Conservation (phyloP, 179 eudicot species). For the Beta macrorhiza region DNA sequence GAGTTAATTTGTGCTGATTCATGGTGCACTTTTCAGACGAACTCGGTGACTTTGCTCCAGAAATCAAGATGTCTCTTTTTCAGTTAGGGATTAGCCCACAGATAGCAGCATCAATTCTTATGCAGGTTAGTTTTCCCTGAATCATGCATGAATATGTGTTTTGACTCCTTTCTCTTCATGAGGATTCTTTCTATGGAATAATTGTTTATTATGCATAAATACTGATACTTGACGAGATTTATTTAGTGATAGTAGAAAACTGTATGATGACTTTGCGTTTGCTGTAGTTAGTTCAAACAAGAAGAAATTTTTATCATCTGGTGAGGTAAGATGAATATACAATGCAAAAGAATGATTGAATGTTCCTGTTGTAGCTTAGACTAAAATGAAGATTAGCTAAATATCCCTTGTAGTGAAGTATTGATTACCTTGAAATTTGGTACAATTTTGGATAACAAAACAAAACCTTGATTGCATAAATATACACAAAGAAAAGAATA, state of each 20-base stretch:
- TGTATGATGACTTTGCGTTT: neutral
- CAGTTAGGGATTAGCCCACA: slow-evolving; percentile 99
- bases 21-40: slow-evolving; percentile 56
- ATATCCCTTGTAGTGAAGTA: no score
- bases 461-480: neutral
- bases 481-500: neutral
- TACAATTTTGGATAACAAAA: neutral
- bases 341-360: neutral
- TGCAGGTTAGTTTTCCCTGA: slow-evolving; percentile 63
- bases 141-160: neutral
- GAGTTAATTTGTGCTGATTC: slow-evolving; percentile 1
- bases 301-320: neutral
- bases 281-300: neutral
- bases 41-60: slow-evolving; percentile 74
- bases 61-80: slow-evolving; percentile 91
- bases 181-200: neutral
- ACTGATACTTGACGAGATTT: neutral
- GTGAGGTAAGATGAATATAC: neutral
- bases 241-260: neutral
- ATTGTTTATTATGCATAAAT: neutral
- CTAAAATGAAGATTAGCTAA: neutral
- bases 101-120: slow-evolving; percentile 89
- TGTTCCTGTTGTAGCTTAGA: neutral
- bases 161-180: neutral
- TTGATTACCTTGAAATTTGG: neutral